A percentile compares a stretch with the other conserved stretches of the same genome.
phyloP scores from a whole-genome alignment of 2,329 filamentous ascomycete genomes.

The Pyrenophora seminiperda region DNA sequence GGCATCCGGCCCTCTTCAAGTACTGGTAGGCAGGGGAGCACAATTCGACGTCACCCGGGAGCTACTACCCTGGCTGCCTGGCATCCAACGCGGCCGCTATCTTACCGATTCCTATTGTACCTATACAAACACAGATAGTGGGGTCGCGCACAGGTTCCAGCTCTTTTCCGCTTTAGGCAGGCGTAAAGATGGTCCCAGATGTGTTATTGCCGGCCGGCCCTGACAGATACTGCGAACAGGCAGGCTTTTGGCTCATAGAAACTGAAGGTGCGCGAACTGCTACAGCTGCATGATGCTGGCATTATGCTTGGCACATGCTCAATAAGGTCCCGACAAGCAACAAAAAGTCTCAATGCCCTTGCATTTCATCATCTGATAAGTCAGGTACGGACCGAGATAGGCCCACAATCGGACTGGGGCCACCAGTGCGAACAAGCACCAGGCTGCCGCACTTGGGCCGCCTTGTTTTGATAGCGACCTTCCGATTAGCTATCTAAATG shows the following conservation, averaged over 20 bases:
- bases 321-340: too few species aligned
- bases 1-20: slow-evolving; percentile 8
- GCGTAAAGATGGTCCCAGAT: background rate
- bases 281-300: too few species aligned
- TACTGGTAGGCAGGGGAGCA: background rate
- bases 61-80: slow-evolving; percentile 15
- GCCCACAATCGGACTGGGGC: slow-evolving; percentile 8
- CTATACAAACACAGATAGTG: slow-evolving; percentile 19
- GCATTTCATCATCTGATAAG: too few species aligned
- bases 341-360: too few species aligned
- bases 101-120: slow-evolving; percentile 3
- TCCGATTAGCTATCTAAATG: background rate
- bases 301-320: too few species aligned
- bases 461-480: slow-evolving; percentile 2
- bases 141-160: slow-evolving; percentile 3
- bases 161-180: slow-evolving; percentile 23
- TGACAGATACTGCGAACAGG: too few species aligned
- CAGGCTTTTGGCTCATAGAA: too few species aligned
- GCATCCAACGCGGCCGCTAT: slow-evolving; percentile 9
- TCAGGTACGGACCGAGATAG: slow-evolving; percentile 6
- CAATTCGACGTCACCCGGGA: slow-evolving; percentile 15
- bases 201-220: background rate
- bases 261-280: too few species aligned
- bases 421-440: slow-evolving; percentile 14
- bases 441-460: background rate